Evolutionary conservation across 1,139 yeast species (phyloP).

Genomic region (Saccharomyces hybrid): DNA sequence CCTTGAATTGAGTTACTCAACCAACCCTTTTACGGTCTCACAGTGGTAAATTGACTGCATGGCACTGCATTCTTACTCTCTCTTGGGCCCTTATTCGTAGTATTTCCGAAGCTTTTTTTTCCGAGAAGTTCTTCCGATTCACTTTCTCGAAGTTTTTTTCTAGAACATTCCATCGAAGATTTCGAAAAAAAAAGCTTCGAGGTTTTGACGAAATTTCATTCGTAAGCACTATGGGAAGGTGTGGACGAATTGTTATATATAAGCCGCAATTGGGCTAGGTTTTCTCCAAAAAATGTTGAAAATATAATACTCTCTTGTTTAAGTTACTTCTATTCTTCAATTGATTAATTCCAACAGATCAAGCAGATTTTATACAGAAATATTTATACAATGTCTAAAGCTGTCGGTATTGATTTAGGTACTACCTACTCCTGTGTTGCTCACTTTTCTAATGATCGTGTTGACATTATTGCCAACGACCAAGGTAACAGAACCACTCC

Average conservation of each 20-base stretch:
- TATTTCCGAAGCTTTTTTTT: background rate
- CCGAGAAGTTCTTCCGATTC: background rate
- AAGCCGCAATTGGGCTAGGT: background rate
- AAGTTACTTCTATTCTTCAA: background rate
- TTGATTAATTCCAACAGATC: background rate
- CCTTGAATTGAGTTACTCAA: background rate
- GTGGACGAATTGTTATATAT: background rate
- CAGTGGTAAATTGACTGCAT: background rate
- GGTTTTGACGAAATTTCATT: slow-evolving; percentile 1
- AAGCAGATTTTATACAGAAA: background rate
- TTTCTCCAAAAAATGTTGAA: background rate
- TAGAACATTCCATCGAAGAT: background rate
- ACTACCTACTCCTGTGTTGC: slow-evolving; percentile 99
- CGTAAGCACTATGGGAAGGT: background rate
- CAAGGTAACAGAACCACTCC: slow-evolving; percentile 99
- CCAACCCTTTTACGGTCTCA: background rate
- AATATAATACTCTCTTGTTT: background rate
- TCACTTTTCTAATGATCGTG: slow-evolving; percentile 78
- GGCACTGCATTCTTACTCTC: background rate
- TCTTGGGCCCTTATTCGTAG: background rate
- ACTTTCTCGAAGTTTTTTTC: background rate
- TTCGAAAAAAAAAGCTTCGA: background rate
- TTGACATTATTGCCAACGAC: slow-evolving; percentile 96
- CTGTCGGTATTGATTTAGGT: slow-evolving; percentile 47
- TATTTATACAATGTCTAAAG: slow-evolving; percentile 26